A percentile compares a stretch with the other conserved stretches of the same genome.
Conservation (phyloP, 106 monocot species). For the Dendrobium catenatum region DNA sequence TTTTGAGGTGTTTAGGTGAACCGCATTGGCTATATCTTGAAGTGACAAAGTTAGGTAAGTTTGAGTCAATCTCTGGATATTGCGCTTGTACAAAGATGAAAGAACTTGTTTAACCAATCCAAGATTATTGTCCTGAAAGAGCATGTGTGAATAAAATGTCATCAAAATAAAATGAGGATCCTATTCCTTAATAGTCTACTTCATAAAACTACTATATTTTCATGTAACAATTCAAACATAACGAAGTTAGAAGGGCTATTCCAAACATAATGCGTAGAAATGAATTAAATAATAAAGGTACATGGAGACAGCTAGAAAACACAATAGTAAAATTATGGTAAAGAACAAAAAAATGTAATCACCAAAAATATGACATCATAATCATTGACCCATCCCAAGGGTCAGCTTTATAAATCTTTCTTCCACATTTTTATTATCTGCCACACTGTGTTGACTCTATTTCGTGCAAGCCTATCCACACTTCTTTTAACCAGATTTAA, state of each 20-base stretch:
- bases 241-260: background rate
- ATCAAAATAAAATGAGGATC: conserved; percentile 2
- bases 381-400: too few species aligned
- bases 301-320: too few species aligned
- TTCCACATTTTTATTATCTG: too few species aligned
- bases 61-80: conserved; percentile 95
- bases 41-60: conserved; percentile 91
- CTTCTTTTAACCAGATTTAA: too few species aligned
- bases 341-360: too few species aligned
- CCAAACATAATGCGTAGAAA: background rate
- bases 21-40: conserved; percentile 88
- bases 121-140: conserved; percentile 83
- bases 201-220: background rate
- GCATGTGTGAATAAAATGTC: background rate
- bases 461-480: too few species aligned
- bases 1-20: conserved; percentile 66
- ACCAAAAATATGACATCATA: too few species aligned
- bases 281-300: background rate
- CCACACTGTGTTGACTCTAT: too few species aligned
- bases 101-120: conserved; percentile 92
- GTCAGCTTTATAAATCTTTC: too few species aligned
- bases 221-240: background rate
- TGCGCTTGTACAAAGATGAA: conserved; percentile 85
- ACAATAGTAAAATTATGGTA: too few species aligned
- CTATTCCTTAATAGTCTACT: background rate